Evolutionary conservation across 805 yeast genomes (phyloP).

Genomic region (Saccharomycopsis javanensis): DNA sequence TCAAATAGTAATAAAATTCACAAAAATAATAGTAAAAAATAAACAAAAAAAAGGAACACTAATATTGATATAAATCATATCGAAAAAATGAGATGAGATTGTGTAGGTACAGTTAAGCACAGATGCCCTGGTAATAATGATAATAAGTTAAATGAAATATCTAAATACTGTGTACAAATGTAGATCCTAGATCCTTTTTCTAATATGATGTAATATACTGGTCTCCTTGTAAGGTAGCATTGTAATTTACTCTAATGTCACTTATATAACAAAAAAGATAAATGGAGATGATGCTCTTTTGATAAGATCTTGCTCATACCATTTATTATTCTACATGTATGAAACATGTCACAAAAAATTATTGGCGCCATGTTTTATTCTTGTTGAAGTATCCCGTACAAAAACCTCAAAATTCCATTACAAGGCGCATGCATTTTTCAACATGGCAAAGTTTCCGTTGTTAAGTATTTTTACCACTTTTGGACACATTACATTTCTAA

Average conservation of each 20-base stretch:
- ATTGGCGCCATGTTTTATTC: background rate
- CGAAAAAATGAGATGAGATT: background rate
- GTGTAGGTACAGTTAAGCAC: background rate
- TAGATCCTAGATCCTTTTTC: too few species aligned
- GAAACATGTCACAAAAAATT: background rate
- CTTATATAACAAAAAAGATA: too few species aligned
- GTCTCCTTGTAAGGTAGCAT: too few species aligned
- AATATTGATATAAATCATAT: too few species aligned
- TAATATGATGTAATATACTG: too few species aligned
- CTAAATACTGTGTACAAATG: too few species aligned
- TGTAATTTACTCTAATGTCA: too few species aligned
- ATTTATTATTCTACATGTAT: background rate
- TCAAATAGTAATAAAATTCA: too few species aligned
- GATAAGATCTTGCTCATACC: background rate
- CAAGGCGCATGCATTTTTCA: constrained; percentile 1
- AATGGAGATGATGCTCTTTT: too few species aligned
- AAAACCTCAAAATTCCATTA: background rate
- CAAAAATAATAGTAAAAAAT: too few species aligned
- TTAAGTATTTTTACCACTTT: background rate
- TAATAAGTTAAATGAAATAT: too few species aligned
- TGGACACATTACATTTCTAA: background rate
- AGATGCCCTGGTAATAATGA: background rate
- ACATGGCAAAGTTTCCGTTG: background rate
- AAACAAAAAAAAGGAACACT: too few species aligned
- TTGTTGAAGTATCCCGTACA: background rate